Evolutionary conservation across 345 rosid genomes (phyloP), one percentile per base, ranked within the genome.

Genomic region (Acer saccharum): DNA sequence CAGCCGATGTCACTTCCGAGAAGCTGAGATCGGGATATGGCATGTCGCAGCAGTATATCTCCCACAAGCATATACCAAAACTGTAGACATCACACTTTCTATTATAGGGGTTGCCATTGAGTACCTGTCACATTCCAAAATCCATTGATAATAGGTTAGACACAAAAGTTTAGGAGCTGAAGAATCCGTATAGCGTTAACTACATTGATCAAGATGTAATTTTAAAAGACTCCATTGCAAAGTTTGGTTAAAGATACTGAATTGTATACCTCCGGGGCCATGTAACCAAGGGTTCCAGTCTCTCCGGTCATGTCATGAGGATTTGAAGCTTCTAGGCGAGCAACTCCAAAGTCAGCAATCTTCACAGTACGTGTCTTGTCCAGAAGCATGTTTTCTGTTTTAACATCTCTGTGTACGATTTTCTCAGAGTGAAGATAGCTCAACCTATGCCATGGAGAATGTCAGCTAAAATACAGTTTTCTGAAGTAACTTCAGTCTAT

Each of bases 291-390:
- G 35, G 99, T 96, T 81, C 99, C 99, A 10, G 99, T 96, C 86
- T 96, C 99, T 62, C 99, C 99, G 68, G 99, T 96, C 99, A 96
- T 96, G 79, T 96, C 99, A 71, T 92, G 90, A 81, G 99, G 97
- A 80, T 96, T 94, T 43, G 99, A 96, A 69, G 98, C 99, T 82
- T 96, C 99, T 10, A 94, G 88, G 44, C 99, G 94, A 71, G 98
- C 99, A 78, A 96, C 99, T 20, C 99, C 99, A 72, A 96, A 96
- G 82, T 96, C 99, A 6, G 98, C 97, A 78, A 96, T 94, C 83
- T 96, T 95, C 29, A 96, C 85, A 0, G 91, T 92, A 13, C 99
- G 91, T 9, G 93, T 73, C 90, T 88, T 96, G 84, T 96, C 97
- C 76, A 96, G 75, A 65, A 96, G 91, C 99, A 96, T 94, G 88